Evolutionary conservation across 768 basidiomycete species (phyloP), one percentile per base, ranked within the genome.

Genomic region (Kwoniella mangroviensis): DNA sequence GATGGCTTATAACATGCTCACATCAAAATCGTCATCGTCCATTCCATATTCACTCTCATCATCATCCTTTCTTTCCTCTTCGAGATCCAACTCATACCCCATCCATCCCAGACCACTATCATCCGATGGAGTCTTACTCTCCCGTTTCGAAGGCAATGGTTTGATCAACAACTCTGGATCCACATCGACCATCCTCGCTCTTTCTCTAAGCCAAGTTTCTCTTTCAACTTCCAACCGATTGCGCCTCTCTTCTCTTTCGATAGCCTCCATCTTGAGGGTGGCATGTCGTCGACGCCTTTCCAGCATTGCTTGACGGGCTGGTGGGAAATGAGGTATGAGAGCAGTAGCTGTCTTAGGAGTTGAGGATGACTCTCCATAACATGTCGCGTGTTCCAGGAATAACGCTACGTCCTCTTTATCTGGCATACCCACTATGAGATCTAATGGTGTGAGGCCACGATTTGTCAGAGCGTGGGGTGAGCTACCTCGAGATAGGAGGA

Each of bases 401-500:
- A 94, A 83, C 0, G 91, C 91, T 21, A 96, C 89, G 79, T 93
- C 93, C 72, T 91, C 89, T 22, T 94, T 88, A 10, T 93, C 92
- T 2, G 91, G 91, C 42, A 95, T 85, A 19, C 88, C 86, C 2
- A 91, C 91, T 51, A 97, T 89, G 69, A 98, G 90, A 81, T 98
- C 95, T 34, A 96, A 86, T 2, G 97, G 89, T 3, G 91, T 94
- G 51, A 98, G 84, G 34, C 91, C 90, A 49, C 91, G 89, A 75
- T 86, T 87, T 26, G 95, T 96, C 55, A 88, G 80, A 5, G 89
- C 87, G 71, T 92, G 89, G 0, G 92, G 89, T 26, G 93, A 94
- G 71, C 92, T 93, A 56, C 93, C 93, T 75, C 93, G 92, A 12
- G 93, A 96, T 84, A 98, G 90, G 24, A 99, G 86, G 85, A 93